phyloP scores from a whole-genome alignment of 306 rosid genomes.

The Corylus avellana region DNA sequence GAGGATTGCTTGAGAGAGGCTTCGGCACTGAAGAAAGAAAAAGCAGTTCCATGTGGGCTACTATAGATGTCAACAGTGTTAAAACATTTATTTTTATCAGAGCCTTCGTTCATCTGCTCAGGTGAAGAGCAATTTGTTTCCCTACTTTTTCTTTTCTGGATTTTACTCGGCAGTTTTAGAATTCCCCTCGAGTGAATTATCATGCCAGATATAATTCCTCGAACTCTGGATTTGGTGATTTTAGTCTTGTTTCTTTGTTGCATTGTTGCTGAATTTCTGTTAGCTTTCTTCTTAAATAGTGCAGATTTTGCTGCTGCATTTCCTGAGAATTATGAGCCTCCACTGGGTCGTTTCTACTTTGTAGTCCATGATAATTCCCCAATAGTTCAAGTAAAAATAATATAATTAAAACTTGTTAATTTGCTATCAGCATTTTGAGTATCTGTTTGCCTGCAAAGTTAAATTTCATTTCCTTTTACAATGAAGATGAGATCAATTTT shows the following conservation, averaged over 20 bases:
- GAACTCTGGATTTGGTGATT: not conserved
- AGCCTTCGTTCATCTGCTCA: too few relatives aligned
- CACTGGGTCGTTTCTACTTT: constrained; percentile 49
- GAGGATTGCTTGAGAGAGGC: too few relatives aligned
- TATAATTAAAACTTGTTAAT: constrained; percentile 28
- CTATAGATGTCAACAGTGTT: too few relatives aligned
- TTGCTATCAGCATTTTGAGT: constrained; percentile 17
- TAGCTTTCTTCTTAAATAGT: constrained; percentile 13
- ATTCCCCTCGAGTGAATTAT: too few relatives aligned
- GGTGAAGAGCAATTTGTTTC: too few relatives aligned
- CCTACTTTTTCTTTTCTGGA: too few relatives aligned
- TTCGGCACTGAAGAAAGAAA: too few relatives aligned
- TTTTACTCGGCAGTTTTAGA: too few relatives aligned
- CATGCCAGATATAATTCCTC: too few relatives aligned
- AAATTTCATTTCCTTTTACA: constrained; percentile 9
- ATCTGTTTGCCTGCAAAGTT: constrained; percentile 26
- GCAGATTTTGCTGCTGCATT: constrained; percentile 13
- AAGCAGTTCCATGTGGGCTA: too few relatives aligned
- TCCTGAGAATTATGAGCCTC: constrained; percentile 58
- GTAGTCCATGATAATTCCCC: constrained; percentile 54
- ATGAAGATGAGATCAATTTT: constrained; percentile 38
- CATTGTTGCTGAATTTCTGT: constrained; percentile 13
- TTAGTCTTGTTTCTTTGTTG: constrained; percentile 12
- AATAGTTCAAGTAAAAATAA: constrained; percentile 43
- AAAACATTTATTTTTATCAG: too few relatives aligned